These are phyloP conservation scores for Clavispora vitiphila DNA, from an alignment of 805 yeast genomes.

Conservation along the genomic window DNA sequence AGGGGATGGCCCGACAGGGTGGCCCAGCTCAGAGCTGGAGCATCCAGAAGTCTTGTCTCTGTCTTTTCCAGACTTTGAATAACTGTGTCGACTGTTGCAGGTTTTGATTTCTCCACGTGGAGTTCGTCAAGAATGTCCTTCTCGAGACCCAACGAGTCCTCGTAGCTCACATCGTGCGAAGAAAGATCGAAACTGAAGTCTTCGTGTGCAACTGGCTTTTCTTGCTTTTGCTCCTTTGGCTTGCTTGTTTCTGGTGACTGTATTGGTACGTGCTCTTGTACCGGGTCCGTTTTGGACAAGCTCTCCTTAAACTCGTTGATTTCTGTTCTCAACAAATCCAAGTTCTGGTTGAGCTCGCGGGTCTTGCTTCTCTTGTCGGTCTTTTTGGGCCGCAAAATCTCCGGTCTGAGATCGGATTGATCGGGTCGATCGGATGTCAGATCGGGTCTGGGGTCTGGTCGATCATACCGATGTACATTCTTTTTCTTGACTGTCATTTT, in stretches of 20 bases:
- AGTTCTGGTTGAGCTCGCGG: conserved; percentile 35
- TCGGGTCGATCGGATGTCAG: too few species aligned
- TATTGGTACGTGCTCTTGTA: conserved; percentile 26
- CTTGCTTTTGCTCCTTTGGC: background rate
- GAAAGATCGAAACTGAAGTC: conserved; percentile 39
- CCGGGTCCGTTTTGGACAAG: conserved; percentile 23
- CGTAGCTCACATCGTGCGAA: conserved; percentile 35
- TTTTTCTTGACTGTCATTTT: too few species aligned
- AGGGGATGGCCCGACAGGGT: too few species aligned
- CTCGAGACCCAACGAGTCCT: conserved; percentile 35
- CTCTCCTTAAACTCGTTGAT: conserved; percentile 43
- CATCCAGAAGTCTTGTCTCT: too few species aligned
- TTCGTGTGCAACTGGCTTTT: background rate
- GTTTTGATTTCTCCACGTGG: conserved; percentile 3
- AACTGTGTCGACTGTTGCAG: background rate
- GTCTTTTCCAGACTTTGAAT: too few species aligned
- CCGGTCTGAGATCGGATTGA: background rate
- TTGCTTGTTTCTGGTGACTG: background rate
- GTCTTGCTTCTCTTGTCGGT: conserved; percentile 20
- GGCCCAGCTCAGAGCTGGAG: too few species aligned
- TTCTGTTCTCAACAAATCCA: conserved; percentile 37
- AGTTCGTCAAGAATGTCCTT: conserved; percentile 23
- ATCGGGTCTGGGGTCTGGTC: too few species aligned
- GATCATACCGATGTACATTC: too few species aligned
- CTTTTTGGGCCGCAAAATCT: background rate